These are phyloP conservation scores for Laburnicola sp. DNA, from an alignment of 2,329 filamentous ascomycete species.

Conservation along the genomic window DNA sequence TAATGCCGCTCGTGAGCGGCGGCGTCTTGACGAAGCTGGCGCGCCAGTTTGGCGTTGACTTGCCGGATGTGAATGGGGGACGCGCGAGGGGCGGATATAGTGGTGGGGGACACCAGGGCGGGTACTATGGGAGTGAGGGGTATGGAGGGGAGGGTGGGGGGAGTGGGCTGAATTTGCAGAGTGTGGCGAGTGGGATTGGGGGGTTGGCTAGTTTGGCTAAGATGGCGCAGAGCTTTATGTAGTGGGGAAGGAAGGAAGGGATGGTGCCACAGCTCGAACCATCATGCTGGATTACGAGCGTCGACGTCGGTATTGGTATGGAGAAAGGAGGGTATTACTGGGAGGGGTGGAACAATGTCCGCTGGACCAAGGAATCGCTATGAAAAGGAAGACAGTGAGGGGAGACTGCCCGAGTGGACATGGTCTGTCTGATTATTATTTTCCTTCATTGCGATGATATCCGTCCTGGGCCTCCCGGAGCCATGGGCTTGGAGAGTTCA, in stretches of 20 bases:
- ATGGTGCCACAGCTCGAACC: neutral
- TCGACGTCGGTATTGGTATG: neutral
- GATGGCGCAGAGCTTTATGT: constrained; percentile 58
- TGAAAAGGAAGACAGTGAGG: neutral
- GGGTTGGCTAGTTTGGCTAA: constrained; percentile 54
- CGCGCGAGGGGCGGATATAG: constrained; percentile 28
- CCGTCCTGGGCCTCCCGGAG: neutral
- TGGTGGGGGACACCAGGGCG: constrained; percentile 33
- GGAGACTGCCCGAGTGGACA: neutral
- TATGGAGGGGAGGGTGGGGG: constrained; percentile 45
- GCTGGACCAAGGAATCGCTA: too few relatives aligned
- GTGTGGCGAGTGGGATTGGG: constrained; percentile 48
- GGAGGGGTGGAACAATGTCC: neutral
- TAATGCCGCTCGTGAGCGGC: constrained; percentile 84
- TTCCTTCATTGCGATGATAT: neutral
- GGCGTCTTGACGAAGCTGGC: constrained; percentile 79
- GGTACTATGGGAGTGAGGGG: constrained; percentile 52
- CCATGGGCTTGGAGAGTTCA: neutral
- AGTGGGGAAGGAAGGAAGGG: constrained; percentile 2
- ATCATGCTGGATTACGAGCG: neutral
- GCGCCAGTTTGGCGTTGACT: constrained; percentile 73
- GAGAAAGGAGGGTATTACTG: neutral
- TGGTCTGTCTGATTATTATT: neutral
- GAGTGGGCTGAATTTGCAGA: constrained; percentile 37
- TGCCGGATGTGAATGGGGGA: constrained; percentile 60